Conservation (phyloP, 352 stramenopile species). For the Phytopythium boreale region DNA sequence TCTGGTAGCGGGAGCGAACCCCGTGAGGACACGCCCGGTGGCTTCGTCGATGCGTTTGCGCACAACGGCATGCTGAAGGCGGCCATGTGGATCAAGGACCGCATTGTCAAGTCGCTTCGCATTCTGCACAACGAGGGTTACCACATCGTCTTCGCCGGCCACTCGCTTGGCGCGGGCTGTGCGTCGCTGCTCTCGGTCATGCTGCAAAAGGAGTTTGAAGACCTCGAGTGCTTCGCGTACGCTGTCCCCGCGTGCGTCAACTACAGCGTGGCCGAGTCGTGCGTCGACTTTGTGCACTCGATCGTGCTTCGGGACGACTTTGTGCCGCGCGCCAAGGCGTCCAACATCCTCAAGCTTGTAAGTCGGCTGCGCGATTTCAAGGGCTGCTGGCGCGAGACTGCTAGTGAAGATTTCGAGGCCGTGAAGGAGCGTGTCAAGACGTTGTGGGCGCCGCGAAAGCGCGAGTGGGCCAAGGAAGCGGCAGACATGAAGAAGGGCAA, state of each 20-base stretch:
- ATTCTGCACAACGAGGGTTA: conserved; percentile 76
- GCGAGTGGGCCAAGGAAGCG: conserved; percentile 72
- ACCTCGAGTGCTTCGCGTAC: conserved; percentile 85
- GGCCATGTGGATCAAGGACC: conserved; percentile 86
- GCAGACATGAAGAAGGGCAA: conserved; percentile 56
- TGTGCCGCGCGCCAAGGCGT: conserved; percentile 78
- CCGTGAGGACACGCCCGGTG: conserved; percentile 45
- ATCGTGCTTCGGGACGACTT: conserved; percentile 85
- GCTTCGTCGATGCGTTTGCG: conserved; percentile 83
- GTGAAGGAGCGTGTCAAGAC: conserved; percentile 84
- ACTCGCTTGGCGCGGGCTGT: conserved; percentile 79
- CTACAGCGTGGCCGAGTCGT: conserved; percentile 75
- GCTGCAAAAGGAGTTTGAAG: conserved; percentile 83
- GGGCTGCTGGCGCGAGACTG: conserved; percentile 74
- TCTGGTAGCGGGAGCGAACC: conserved; percentile 31
- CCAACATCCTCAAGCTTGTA: conserved; percentile 79
- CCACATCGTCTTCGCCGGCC: conserved; percentile 75
- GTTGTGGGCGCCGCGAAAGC: conserved; percentile 77
- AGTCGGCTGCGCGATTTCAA: conserved; percentile 79
- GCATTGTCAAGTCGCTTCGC: conserved; percentile 71
- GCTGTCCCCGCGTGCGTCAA: conserved; percentile 82
- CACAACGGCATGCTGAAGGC: conserved; percentile 87
- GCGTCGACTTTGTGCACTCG: conserved; percentile 74
- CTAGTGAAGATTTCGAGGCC: conserved; percentile 72
- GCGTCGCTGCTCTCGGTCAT: conserved; percentile 77